phyloP scores from a whole-genome alignment of 768 basidiomycete genomes.

The Paxillus rubicundulus region DNA sequence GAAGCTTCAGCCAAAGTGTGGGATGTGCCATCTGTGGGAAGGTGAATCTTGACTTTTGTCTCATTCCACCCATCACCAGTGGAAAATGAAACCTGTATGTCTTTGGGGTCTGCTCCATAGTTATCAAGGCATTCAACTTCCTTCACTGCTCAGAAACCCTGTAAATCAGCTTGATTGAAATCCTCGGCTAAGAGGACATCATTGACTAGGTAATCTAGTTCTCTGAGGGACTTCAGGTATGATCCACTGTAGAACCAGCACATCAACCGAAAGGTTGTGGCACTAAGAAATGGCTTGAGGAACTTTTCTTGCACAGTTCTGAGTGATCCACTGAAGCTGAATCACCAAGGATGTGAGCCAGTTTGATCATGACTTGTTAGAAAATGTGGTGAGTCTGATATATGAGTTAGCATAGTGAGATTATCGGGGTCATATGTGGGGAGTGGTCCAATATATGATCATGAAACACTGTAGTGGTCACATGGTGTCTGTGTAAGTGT shows the following conservation, averaged over 20 bases:
- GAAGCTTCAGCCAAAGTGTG: not conserved
- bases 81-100: not conserved
- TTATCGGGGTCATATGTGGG: not conserved
- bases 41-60: not conserved
- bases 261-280: conserved; percentile 20
- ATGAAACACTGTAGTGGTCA: not conserved
- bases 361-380: not conserved
- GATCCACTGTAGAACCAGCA: conserved; percentile 26
- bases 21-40: conserved; percentile 5
- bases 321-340: not conserved
- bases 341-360: conserved; percentile 11
- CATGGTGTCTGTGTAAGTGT: not conserved
- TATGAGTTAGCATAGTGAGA: not conserved
- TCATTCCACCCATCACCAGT: not conserved
- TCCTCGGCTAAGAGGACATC: conserved; percentile 14
- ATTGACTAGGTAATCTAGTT: conserved; percentile 12
- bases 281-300: conserved; percentile 17
- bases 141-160: not conserved
- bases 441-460: not conserved
- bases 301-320: not conserved
- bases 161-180: conserved; percentile 8
- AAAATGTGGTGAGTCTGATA: not conserved
- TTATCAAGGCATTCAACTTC: not conserved
- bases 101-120: not conserved
- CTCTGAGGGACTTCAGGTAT: conserved; percentile 3